These are phyloP conservation scores for Serendipita sp. DNA, from an alignment of 768 basidiomycete genomes.

Conservation along the genomic window DNA sequence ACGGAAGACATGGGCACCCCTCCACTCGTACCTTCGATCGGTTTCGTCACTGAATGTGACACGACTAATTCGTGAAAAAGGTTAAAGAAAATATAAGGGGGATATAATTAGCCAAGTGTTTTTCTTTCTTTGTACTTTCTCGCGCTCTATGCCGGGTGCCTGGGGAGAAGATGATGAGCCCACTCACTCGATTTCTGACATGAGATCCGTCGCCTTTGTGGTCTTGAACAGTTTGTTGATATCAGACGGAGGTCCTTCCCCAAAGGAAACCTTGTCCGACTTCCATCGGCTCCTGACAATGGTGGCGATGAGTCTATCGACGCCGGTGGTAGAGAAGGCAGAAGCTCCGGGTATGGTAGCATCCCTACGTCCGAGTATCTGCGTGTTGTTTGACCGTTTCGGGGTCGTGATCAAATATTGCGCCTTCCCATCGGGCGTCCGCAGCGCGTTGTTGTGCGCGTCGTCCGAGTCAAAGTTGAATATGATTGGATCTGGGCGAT, in stretches of 20 bases:
- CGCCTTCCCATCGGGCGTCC: background rate
- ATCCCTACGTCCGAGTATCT: background rate
- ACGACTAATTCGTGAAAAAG: background rate
- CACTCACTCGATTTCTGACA: background rate
- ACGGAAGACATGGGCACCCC: background rate
- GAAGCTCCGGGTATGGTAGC: background rate
- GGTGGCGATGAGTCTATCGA: background rate
- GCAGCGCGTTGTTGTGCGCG: background rate
- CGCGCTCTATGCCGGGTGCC: background rate
- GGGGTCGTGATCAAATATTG: background rate
- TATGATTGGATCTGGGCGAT: background rate
- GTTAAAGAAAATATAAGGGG: background rate
- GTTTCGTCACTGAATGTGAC: background rate
- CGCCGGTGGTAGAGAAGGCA: background rate
- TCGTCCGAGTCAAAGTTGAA: background rate
- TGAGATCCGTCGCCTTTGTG: background rate
- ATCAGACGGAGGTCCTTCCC: background rate
- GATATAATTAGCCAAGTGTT: too few species aligned
- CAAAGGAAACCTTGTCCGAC: background rate
- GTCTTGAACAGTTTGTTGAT: background rate
- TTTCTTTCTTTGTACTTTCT: too few species aligned
- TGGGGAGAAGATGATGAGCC: background rate
- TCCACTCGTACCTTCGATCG: background rate
- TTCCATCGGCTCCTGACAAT: background rate
- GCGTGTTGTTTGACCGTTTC: background rate